Conservation (phyloP, 805 yeast genomes). For the Helenozyma baotianmanensis region DNA sequence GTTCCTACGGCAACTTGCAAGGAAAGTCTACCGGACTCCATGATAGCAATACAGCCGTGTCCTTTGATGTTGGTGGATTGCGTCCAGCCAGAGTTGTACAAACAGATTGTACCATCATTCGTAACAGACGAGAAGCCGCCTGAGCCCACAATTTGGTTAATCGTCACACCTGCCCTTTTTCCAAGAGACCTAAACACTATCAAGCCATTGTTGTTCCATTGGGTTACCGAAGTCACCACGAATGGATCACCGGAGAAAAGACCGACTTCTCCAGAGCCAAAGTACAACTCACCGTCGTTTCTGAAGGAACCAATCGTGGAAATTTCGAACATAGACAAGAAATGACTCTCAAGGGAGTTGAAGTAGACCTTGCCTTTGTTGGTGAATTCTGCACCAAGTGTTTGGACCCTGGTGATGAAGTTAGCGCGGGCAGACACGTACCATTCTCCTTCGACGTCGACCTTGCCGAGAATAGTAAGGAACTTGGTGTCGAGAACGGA, state of each 20-base stretch:
- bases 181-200: constrained; percentile 2
- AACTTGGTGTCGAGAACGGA: constrained; percentile 5
- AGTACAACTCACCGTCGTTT: constrained; percentile 21
- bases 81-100: constrained; percentile 16
- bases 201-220: constrained; percentile 5
- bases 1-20: background rate
- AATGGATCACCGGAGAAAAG: constrained; percentile 2
- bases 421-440: constrained; percentile 1
- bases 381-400: background rate
- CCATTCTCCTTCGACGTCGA: constrained; percentile 4
- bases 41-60: constrained; percentile 19
- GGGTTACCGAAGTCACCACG: constrained; percentile 1
- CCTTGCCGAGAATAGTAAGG: constrained; percentile 2
- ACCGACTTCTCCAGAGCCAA: constrained; percentile 19
- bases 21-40: constrained; percentile 1
- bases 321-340: constrained; percentile 16
- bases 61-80: constrained; percentile 22
- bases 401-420: background rate
- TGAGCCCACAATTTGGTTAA: background rate
- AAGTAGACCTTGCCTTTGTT: constrained; percentile 20
- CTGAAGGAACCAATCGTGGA: constrained; percentile 9
- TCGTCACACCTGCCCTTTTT: background rate
- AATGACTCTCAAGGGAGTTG: constrained; percentile 15
- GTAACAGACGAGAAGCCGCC: constrained; percentile 8
- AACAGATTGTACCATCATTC: constrained; percentile 26